A percentile compares a stretch with the other conserved stretches of the same genome.
Evolutionary conservation across 352 stramenopile species (phyloP).

Genomic region (Globisporangium alternatum): DNA sequence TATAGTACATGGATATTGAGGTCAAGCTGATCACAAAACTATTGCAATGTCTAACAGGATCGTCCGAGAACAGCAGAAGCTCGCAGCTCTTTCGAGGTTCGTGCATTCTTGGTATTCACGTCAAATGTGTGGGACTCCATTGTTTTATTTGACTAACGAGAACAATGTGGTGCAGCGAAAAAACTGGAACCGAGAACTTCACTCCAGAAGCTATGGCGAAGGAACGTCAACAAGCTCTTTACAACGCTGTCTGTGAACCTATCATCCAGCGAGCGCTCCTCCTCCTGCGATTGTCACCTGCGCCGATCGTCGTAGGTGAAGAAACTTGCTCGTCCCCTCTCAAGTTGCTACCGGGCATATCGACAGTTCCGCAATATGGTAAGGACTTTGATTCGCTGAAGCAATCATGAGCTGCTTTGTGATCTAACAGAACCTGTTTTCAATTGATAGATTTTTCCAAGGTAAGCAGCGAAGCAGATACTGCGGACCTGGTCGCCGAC

Average conservation of each 20-base stretch:
- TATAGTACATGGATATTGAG: slow-evolving; percentile 1
- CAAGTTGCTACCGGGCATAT: slow-evolving; percentile 76
- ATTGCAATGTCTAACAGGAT: slow-evolving; percentile 41
- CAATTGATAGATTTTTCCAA: slow-evolving; percentile 34
- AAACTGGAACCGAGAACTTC: slow-evolving; percentile 24
- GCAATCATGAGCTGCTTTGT: background rate
- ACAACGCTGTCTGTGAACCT: slow-evolving; percentile 78
- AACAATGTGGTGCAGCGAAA: slow-evolving; percentile 27
- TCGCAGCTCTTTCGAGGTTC: slow-evolving; percentile 62
- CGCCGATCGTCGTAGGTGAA: slow-evolving; percentile 30
- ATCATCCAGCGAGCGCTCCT: slow-evolving; percentile 69
- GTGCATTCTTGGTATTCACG: background rate
- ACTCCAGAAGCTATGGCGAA: slow-evolving; percentile 48
- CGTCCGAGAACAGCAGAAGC: slow-evolving; percentile 84
- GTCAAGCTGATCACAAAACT: background rate
- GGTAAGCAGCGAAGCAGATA: slow-evolving; percentile 5
- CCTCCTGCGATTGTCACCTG: slow-evolving; percentile 55
- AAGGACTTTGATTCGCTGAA: slow-evolving; percentile 1
- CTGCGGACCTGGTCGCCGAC: slow-evolving; percentile 17
- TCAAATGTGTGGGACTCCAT: background rate
- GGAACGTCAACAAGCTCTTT: slow-evolving; percentile 67
- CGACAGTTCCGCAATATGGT: slow-evolving; percentile 53
- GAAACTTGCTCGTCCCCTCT: slow-evolving; percentile 35
- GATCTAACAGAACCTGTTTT: background rate
- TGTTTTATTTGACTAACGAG: background rate